These are phyloP conservation scores for Adenanthera pavonina DNA, from an alignment of 306 rosid species.

Conservation along the genomic window DNA sequence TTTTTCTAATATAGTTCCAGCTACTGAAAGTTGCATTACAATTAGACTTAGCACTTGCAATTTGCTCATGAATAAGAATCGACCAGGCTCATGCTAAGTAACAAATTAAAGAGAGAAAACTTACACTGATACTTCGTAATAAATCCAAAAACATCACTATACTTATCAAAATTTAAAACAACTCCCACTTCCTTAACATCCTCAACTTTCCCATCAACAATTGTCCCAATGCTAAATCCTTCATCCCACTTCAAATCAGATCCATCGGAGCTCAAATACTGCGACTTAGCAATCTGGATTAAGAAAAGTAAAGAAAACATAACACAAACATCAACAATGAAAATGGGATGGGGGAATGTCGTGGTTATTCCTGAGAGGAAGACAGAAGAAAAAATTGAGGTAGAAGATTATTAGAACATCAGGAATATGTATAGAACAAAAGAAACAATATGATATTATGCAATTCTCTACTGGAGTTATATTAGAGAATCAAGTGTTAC, in stretches of 20 bases:
- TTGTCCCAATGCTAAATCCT: slow-evolving; percentile 59
- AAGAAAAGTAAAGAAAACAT: slow-evolving; percentile 31
- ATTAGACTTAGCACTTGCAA: slow-evolving; percentile 25
- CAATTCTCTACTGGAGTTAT: neutral
- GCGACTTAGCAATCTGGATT: slow-evolving; percentile 73
- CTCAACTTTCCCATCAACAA: slow-evolving; percentile 75
- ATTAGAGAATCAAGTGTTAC: neutral
- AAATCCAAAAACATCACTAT: slow-evolving; percentile 77
- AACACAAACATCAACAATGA: slow-evolving; percentile 28
- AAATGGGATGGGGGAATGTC: neutral
- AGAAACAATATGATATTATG: neutral
- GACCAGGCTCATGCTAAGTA: slow-evolving; percentile 12
- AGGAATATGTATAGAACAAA: slow-evolving; percentile 8
- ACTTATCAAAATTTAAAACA: slow-evolving; percentile 77
- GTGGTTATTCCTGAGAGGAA: slow-evolving; percentile 15
- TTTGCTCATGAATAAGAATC: slow-evolving; percentile 24
- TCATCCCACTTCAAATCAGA: slow-evolving; percentile 72
- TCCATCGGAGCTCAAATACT: slow-evolving; percentile 46
- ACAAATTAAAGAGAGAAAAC: slow-evolving; percentile 28
- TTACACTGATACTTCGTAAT: slow-evolving; percentile 76
- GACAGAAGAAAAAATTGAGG: neutral
- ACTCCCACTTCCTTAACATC: slow-evolving; percentile 77
- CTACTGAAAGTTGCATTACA: slow-evolving; percentile 52
- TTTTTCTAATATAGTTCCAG: slow-evolving; percentile 57
- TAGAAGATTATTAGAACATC: neutral